Conservation (phyloP, 2,329 filamentous ascomycete genomes). For the Cordyceps cicadae region DNA sequence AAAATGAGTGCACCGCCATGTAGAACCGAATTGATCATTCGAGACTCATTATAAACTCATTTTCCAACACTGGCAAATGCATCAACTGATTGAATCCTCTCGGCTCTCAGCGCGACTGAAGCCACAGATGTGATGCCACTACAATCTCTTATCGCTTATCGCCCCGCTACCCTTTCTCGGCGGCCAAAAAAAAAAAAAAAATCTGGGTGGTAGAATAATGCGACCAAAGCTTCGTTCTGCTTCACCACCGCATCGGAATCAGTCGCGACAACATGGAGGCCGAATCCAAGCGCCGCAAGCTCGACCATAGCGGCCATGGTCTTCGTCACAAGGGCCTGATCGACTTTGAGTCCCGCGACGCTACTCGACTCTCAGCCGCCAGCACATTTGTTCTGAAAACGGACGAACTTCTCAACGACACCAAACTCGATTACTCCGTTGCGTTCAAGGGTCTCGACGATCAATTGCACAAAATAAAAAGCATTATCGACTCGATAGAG, state of each 20-base stretch:
- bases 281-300: conserved; percentile 41
- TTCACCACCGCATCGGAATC: conserved; percentile 8
- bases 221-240: not conserved
- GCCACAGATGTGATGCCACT: not conserved
- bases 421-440: conserved; percentile 43
- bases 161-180: conserved; percentile 17
- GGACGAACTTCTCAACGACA: conserved; percentile 49
- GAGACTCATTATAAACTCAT: too few species aligned
- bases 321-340: conserved; percentile 29
- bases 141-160: conserved; percentile 21
- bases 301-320: conserved; percentile 31
- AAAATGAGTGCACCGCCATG: too few species aligned
- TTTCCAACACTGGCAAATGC: too few species aligned
- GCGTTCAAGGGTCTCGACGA: conserved; percentile 40
- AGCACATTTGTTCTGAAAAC: conserved; percentile 52
- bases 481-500: conserved; percentile 41
- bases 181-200: conserved; percentile 13
- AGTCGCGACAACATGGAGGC: conserved; percentile 32
- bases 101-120: not conserved
- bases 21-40: too few species aligned
- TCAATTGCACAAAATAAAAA: conserved; percentile 44
- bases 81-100: too few species aligned
- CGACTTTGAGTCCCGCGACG: conserved; percentile 31
- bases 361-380: conserved; percentile 35
- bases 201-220: conserved; percentile 1